Base-by-base conservation (phyloP, 495 filamentous ascomycete species). In the Apodospora peruviana region DNA sequence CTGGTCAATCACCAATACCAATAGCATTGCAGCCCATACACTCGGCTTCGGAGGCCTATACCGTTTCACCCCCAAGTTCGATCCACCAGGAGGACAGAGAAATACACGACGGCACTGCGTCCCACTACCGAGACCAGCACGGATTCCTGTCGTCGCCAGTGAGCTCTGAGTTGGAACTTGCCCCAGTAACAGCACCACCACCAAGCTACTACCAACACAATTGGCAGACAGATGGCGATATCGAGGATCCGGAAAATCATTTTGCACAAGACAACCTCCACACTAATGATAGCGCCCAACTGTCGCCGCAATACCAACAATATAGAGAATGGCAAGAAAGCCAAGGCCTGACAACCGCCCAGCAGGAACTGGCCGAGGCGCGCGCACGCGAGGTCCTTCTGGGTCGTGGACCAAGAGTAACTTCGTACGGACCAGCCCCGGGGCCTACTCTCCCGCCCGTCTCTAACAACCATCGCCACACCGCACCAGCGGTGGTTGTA, bases 41-140 rank as follows among this genome's bases (percentile, higher is more conserved):
- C 34, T 10, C 32, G 32, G 16, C 11, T n/a, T 42, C 45, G 38
- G 55, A 44, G 4, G 41, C 38, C 23, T 46, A 52, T 20, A 55
- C 48, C 14, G 50, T 61, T 12, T 61, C 58, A 1, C 58, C 58
- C 3, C 52, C 58, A 1, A 61, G 58, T 23, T 61, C 58, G 14
- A 51, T 56, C 34, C 58, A 53, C 39, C 45, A 16, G 14, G 47
- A 46, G 4, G 35, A 49, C 3, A 40, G 42, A 14, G 43, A 53
- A 9, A 40, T 45, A 17, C 14, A 29, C 22, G 54, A 36, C 17
- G 19, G 22, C 20, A 35, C 41, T 3, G 11, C 35, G 42, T 21
- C 24, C 14, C 27, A 5, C 7, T 32, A 32, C 27, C 7, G 12
- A 32, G 27, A 32, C 27, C 27, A 32, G n/a, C n/a, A n/a, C n/a